Percentiles rank a stretch among this genome's conserved stretches.
Conservation (phyloP, 2,329 filamentous ascomycete genomes). For the Didymella arachidicola region DNA sequence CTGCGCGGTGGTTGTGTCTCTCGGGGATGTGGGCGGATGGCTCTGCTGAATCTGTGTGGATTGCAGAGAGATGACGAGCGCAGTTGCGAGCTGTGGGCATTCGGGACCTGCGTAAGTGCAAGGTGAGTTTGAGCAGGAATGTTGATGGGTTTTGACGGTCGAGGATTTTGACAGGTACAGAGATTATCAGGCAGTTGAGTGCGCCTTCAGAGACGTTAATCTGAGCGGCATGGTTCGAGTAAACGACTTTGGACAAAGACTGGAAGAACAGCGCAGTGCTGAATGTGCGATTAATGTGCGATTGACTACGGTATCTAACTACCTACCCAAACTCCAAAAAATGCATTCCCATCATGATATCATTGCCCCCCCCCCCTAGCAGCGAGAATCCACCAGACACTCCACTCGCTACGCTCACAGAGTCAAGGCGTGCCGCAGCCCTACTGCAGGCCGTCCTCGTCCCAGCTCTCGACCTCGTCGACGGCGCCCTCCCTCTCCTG, state of each 20-base stretch:
- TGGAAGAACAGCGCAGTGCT: neutral
- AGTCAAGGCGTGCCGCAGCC: neutral
- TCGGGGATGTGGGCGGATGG: no score
- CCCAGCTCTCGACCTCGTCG: conserved; percentile 88
- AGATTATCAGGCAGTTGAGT: no score
- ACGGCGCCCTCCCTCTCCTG: conserved; percentile 75
- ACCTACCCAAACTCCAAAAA: conserved; percentile 10
- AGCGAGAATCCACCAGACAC: neutral
- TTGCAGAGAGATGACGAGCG: no score
- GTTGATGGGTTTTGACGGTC: no score
- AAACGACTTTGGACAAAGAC: neutral
- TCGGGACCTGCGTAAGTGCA: no score
- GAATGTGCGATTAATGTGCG: conserved; percentile 3
- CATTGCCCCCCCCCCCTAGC: neutral
- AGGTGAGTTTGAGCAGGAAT: no score
- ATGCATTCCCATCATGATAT: conserved; percentile 16
- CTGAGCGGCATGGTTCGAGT: no score
- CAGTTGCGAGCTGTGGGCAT: no score
- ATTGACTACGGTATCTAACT: conserved; percentile 4
- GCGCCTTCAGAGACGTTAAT: no score
- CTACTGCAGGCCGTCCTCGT: conserved; percentile 57
- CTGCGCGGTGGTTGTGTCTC: no score
- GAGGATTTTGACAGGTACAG: no score
- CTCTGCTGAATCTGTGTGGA: no score
- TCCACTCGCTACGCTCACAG: neutral